These are phyloP conservation scores for Annulohypoxylon maeteangense DNA, from an alignment of 495 filamentous ascomycete genomes.

Conservation along the genomic window DNA sequence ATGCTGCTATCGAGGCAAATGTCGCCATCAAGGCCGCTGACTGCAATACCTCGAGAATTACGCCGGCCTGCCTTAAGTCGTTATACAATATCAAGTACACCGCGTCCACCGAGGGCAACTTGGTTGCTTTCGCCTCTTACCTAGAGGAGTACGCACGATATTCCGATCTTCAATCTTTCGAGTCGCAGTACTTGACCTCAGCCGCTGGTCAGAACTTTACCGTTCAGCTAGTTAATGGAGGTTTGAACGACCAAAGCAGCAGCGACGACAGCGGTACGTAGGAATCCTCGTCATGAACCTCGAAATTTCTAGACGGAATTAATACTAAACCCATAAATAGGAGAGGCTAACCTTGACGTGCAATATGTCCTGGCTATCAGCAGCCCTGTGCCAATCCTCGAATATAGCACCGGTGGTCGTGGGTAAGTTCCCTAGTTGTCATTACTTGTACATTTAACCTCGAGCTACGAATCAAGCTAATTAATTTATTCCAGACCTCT, in stretches of 20 bases:
- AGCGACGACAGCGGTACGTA: constrained; percentile 52
- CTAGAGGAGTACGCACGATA: constrained; percentile 62
- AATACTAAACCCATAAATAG: constrained; percentile 30
- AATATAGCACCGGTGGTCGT: constrained; percentile 74
- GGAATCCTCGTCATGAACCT: background rate
- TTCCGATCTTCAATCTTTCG: constrained; percentile 47
- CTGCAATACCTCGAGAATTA: constrained; percentile 64
- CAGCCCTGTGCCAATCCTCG: constrained; percentile 68
- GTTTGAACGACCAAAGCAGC: constrained; percentile 62
- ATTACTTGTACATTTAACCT: background rate
- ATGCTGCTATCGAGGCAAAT: constrained; percentile 19
- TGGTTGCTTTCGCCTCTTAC: constrained; percentile 69
- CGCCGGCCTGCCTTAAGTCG: constrained; percentile 67
- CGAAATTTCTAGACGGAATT: background rate
- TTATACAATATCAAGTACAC: constrained; percentile 71
- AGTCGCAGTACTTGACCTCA: constrained; percentile 50
- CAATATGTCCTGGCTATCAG: constrained; percentile 70
- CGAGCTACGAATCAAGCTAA: constrained; percentile 14
- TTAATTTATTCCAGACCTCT: constrained; percentile 51
- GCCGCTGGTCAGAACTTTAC: constrained; percentile 63
- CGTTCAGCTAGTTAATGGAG: constrained; percentile 66
- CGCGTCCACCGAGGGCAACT: constrained; percentile 58
- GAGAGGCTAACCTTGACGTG: constrained; percentile 79
- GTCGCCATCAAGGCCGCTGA: constrained; percentile 26
- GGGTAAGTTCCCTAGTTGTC: constrained; percentile 44